Conservation (phyloP, 345 rosid species). For the Rhodamnia rubescens region DNA sequence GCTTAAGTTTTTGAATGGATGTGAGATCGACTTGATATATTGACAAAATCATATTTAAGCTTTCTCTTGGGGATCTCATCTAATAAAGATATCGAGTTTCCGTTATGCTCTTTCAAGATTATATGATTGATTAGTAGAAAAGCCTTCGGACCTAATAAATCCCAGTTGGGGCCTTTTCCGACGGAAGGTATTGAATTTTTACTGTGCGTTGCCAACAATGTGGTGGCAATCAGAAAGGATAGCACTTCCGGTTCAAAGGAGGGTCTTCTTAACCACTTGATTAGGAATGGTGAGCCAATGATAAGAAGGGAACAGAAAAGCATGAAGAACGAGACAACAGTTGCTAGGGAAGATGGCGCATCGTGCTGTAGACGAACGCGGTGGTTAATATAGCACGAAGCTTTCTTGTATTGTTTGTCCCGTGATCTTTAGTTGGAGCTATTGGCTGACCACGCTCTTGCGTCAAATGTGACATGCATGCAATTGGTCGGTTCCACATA, state of each 20-base stretch:
- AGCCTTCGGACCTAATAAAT: too few relatives aligned
- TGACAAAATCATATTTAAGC: too few relatives aligned
- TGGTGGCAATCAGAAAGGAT: not conserved
- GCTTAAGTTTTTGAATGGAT: too few relatives aligned
- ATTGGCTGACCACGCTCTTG: not conserved
- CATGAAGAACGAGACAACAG: not conserved
- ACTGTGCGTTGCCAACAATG: not conserved
- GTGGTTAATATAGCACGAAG: not conserved
- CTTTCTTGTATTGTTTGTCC: not conserved
- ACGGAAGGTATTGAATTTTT: too few relatives aligned
- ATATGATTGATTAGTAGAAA: too few relatives aligned
- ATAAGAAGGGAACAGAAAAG: not conserved
- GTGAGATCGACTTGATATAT: too few relatives aligned
- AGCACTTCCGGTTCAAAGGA: not conserved
- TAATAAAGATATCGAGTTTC: too few relatives aligned
- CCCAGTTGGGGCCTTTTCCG: too few relatives aligned
- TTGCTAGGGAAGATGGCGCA: not conserved
- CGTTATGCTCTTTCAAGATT: too few relatives aligned
- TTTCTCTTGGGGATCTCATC: too few relatives aligned
- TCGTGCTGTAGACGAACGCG: not conserved
- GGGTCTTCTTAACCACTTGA: not conserved
- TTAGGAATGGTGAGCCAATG: not conserved
- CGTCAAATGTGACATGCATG: not conserved
- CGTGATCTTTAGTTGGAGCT: constrained; percentile 9
- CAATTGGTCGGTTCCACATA: not conserved